Base-by-base conservation (phyloP, 352 stramenopile species). In the Phytophthora rubi region DNA sequence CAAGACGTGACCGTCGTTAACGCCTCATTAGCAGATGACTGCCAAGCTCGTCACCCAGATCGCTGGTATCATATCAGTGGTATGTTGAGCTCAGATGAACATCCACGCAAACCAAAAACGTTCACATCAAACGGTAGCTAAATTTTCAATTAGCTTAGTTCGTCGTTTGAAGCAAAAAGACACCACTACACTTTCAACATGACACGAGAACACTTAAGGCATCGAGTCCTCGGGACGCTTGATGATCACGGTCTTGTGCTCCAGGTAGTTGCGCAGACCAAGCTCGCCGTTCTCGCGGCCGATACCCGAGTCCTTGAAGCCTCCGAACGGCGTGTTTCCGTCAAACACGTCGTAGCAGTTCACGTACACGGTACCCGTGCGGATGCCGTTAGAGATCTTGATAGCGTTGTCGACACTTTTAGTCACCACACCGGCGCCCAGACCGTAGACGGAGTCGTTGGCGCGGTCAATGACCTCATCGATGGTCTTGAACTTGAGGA, bases 341-440 rank as follows among this genome's bases (percentile, higher is more conserved):
- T 97, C 93, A 26, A 96, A 93, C 23, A 97, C 70, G 57, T 97
- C 82, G 80, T 98, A 98, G 76, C 86, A 97, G 82, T 98, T 99
- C 15, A 99, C 86, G 70, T 95, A 97, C 45, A 98, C 91, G 10
- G 97, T 98, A 28, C 96, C 96, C 59, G 84, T 81, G 51, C 97
- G 88, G 7, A 99, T 77, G 7, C 73, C 79, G 62, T 97, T 90
- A 53, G 91, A 87, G 67, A 99, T 89, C 60, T 92, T 85, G 69
- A 97, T 90, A 6, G 85, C 86, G 53, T 93, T 86, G 52, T 83
- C 76, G n/a, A 98, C 52, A 72, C 95, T 93, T 52, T 82, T 82
- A 4, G 94, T 98, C 61, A 92, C 97, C 47, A 98, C 89, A 35
- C 88, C 91, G 15, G 90, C 91, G 26, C 86, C 92, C 3, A 98